Base-by-base conservation (phyloP, 345 rosid genomes). In the Zanthoxylum bungeanum region DNA sequence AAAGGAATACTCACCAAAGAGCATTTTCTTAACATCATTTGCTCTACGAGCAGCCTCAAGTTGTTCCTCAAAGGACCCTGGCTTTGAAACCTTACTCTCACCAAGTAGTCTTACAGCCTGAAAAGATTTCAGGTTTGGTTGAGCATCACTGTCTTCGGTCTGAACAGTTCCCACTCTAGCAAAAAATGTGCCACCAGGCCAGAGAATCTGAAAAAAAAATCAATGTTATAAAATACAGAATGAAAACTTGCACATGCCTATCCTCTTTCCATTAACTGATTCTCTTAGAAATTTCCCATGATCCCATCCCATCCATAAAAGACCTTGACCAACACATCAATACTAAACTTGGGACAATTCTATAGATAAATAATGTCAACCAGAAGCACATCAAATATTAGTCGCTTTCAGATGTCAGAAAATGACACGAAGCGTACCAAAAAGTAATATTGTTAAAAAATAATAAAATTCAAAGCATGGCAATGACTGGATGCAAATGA, bases 141-240 rank as follows among this genome's bases (percentile, higher is more conserved):
- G 83, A 65, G 55, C 66, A 71, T 67, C 76, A 67, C 81, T 87
- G 9, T 33, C 71, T 69, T 60, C 61, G 69, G 78, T 72, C 72
- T 67, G 84, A 49, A 73, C 21, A 65, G 65, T 84, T 62, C 81
- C 64, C 31, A 85, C 50, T 74, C 69, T 87, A 42, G 91, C 80
- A 73, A 95, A 92, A 90, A 96, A 96, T 58, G 70, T 76, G 34
- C 97, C 99, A 75, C 78, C 82, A 7, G 99, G 99, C 99, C 99
- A 96, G 17, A 96, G 91, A 79, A 85, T 52, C 99, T 96, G 82
- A 70, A 61, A 52, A n/a, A n/a, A n/a, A n/a, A n/a, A n/a, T n/a
- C n/a, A n/a, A n/a, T n/a, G n/a, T n/a, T n/a, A n/a, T n/a, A n/a
- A n/a, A n/a, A n/a, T n/a, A n/a, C n/a, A n/a, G n/a, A n/a, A n/a